A percentile compares a stretch with the other conserved stretches of the same genome.
phyloP scores from a whole-genome alignment of 2,329 filamentous ascomycete genomes.

The Colletotrichum cordylinicola region DNA sequence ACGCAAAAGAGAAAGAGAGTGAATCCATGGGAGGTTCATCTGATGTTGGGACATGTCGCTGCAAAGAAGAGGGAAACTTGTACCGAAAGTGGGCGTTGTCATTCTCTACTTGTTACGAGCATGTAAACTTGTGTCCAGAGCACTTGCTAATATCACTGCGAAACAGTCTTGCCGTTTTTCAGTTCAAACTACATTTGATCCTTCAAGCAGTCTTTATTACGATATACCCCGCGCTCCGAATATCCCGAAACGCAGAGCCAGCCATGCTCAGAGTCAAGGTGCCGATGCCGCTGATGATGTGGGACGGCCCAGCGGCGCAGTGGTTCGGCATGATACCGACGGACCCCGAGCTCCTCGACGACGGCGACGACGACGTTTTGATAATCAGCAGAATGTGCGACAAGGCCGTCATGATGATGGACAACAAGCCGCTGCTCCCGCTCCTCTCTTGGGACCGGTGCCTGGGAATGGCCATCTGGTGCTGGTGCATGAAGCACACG shows the following conservation, averaged over 20 bases:
- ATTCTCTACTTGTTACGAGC: neutral
- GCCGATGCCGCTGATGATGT: neutral
- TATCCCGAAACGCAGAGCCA: constrained; percentile 8
- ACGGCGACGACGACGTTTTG: neutral
- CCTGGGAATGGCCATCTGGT: constrained; percentile 13
- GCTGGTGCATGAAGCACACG: constrained; percentile 7
- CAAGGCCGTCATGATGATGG: neutral
- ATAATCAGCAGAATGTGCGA: constrained; percentile 9
- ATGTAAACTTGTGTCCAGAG: neutral
- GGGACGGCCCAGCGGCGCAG: neutral
- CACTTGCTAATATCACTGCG: neutral
- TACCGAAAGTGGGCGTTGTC: neutral
- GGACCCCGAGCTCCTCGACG: neutral
- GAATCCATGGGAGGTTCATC: neutral
- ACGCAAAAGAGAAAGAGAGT: neutral
- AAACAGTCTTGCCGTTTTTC: constrained; percentile 9
- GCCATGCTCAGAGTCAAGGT: neutral
- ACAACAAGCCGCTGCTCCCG: constrained; percentile 2
- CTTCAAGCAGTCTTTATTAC: constrained; percentile 15
- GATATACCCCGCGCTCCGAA: neutral
- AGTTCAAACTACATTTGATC: constrained; percentile 13
- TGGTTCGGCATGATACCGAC: neutral
- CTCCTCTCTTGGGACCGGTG: constrained; percentile 9
- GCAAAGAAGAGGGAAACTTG: neutral
- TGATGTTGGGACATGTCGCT: neutral